Evolutionary conservation across 768 basidiomycete genomes (phyloP).

Genomic region (Atractiella rhizophila): DNA sequence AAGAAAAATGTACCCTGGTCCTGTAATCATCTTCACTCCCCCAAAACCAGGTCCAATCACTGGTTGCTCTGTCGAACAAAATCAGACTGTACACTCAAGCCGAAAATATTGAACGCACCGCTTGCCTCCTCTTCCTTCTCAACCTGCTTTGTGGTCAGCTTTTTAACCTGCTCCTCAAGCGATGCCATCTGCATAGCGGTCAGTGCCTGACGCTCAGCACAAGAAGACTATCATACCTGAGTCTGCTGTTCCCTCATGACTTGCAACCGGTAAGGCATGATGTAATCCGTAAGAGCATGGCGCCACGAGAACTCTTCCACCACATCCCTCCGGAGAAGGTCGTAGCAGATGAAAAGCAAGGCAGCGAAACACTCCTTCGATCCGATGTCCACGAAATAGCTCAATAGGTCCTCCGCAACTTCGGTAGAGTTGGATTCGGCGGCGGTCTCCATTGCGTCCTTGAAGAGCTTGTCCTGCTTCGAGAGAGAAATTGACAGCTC

Average conservation of each 20-base stretch:
- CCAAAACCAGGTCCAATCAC: too few species aligned
- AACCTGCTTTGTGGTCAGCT: constrained; percentile 57
- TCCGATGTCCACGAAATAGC: constrained; percentile 93
- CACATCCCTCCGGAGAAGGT: constrained; percentile 72
- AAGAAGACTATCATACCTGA: constrained; percentile 10
- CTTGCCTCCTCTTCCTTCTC: constrained; percentile 76
- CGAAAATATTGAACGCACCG: constrained; percentile 70
- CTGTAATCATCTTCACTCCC: too few species aligned
- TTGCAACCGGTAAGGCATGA: constrained; percentile 89
- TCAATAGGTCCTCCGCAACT: constrained; percentile 77
- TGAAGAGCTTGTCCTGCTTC: constrained; percentile 91
- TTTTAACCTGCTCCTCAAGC: constrained; percentile 71
- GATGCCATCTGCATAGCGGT: constrained; percentile 32
- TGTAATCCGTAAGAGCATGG: constrained; percentile 83
- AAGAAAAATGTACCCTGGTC: too few species aligned
- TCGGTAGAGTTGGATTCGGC: constrained; percentile 59
- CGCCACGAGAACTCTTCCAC: constrained; percentile 93
- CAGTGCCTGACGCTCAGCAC: not conserved
- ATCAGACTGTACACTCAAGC: too few species aligned
- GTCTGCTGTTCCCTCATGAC: constrained; percentile 33
- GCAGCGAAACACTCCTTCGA: constrained; percentile 92
- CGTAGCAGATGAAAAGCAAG: constrained; percentile 66
- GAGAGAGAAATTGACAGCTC: constrained; percentile 86
- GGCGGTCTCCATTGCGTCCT: constrained; percentile 83
- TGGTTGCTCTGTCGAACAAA: too few species aligned